These are phyloP conservation scores for Colletotrichum lindemuthianum DNA, from an alignment of 2,329 filamentous ascomycete species.

Conservation along the genomic window DNA sequence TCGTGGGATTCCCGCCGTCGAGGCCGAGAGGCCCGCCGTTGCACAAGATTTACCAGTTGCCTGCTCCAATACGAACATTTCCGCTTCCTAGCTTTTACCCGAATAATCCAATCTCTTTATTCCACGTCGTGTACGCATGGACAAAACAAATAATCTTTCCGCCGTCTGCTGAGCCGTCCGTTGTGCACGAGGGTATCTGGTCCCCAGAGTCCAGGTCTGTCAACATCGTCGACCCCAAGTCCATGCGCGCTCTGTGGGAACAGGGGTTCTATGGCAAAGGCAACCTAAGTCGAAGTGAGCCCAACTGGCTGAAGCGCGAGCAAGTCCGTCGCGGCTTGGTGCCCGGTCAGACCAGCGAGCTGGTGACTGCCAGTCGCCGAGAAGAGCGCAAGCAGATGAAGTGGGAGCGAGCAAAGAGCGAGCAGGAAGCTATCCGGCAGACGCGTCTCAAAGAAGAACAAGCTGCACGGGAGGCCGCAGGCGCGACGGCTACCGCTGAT, in stretches of 20 bases:
- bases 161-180: slow-evolving; percentile 70
- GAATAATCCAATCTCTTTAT: slow-evolving; percentile 88
- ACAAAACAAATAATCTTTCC: slow-evolving; percentile 76
- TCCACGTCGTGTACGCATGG: slow-evolving; percentile 83
- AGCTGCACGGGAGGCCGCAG: slow-evolving; percentile 6
- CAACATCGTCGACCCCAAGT: slow-evolving; percentile 80
- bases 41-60: slow-evolving; percentile 82
- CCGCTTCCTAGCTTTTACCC: slow-evolving; percentile 90
- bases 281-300: slow-evolving; percentile 90
- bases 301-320: slow-evolving; percentile 89
- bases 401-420: slow-evolving; percentile 87
- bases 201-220: slow-evolving; percentile 84
- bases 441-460: slow-evolving; percentile 61
- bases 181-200: slow-evolving; percentile 79
- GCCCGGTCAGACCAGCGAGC: slow-evolving; percentile 79
- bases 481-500: not conserved
- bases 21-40: slow-evolving; percentile 55
- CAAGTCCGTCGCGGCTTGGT: slow-evolving; percentile 75
- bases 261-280: slow-evolving; percentile 98
- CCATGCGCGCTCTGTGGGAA: slow-evolving; percentile 88
- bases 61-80: slow-evolving; percentile 82
- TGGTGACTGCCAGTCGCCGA: slow-evolving; percentile 79
- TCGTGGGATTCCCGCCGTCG: slow-evolving; percentile 38
- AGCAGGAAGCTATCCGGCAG: slow-evolving; percentile 84
- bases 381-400: slow-evolving; percentile 87